Evolutionary conservation across 805 yeast genomes (phyloP), one percentile per base, ranked within the genome.

Genomic region (Brettanomyces custersianus): DNA sequence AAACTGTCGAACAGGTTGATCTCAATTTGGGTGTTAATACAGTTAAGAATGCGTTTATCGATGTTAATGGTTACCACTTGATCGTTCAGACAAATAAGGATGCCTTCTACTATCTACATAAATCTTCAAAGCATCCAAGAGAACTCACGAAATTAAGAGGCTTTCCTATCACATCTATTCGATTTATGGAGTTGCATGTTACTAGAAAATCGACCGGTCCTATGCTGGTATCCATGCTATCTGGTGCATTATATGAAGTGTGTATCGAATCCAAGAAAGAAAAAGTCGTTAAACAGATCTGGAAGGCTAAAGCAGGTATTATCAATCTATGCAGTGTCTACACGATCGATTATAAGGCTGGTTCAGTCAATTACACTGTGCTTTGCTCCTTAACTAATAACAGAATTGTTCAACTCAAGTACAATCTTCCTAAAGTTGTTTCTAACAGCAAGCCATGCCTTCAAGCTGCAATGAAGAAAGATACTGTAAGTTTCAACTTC

Each of bases 41-140:
- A 15, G 46, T 57, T 3, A 37, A 39, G 9, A 46, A 53, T 26
- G 54, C 74, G 2, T 76, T 59, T 46, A 53, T 69, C 31, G 81
- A 75, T 47, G 66, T 70, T 0, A 48, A 66, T 0, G 81, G 82
- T 2, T 51, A 57, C 9, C 78, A 74, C 45, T 48, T 77, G 24
- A 57, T 77, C 9, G 63, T 73, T 1, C 61, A 74, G 6, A 70
- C 78, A 0, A 47, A 55, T 5, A 55, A 53, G 21, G 57, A 62
- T 25, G 76, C 72, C 35, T 68, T 67, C 45, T 73, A 55, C 46
- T 73, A 72, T 41, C 49, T 72, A 26, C 65, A 70, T 45, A 47
- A 52, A n/a, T 54, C 55, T 4, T 55, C 71, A 9, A 50, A 54
- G 3, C 61, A 59, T 13, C 65, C 67, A 42, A 66, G 66, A 39